phyloP scores from a whole-genome alignment of 1,284 basidiomycete species.

The Microbotryum scabiosae region DNA sequence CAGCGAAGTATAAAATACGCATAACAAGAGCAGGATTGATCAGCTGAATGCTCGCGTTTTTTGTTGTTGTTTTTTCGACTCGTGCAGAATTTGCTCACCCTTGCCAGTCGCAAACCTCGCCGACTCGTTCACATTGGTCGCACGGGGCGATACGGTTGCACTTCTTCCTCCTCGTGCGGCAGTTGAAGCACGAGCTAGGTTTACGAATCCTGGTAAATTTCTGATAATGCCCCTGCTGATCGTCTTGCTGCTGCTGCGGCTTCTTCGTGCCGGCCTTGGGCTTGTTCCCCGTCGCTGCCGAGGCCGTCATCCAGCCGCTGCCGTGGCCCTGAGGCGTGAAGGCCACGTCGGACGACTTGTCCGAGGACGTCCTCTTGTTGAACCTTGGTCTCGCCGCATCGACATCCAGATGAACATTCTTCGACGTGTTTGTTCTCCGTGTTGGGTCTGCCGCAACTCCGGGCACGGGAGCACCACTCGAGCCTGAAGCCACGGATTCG shows the following conservation, averaged over 20 bases:
- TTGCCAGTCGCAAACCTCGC: not conserved
- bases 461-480: too few species aligned
- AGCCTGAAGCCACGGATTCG: too few species aligned
- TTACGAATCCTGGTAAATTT: slow-evolving; percentile 27
- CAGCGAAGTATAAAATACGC: not conserved
- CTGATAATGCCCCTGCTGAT: not conserved
- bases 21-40: not conserved
- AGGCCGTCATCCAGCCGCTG: not conserved
- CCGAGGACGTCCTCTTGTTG: too few species aligned
- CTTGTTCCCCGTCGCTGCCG: not conserved
- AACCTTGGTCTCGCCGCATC: too few species aligned
- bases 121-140: slow-evolving; percentile 16
- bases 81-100: slow-evolving; percentile 3
- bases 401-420: too few species aligned
- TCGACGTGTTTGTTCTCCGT: too few species aligned
- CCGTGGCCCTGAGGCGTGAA: not conserved
- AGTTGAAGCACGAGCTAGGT: slow-evolving; percentile 12
- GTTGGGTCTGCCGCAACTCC: too few species aligned
- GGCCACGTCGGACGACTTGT: not conserved
- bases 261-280: not conserved
- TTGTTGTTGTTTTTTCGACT: too few species aligned
- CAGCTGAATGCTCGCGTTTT: slow-evolving; percentile 3
- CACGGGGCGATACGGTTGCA: slow-evolving; percentile 24
- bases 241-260: not conserved
- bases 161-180: slow-evolving; percentile 14